These are phyloP conservation scores for Boletus vinaceobasis DNA, from an alignment of 768 basidiomycete species.

Conservation along the genomic window DNA sequence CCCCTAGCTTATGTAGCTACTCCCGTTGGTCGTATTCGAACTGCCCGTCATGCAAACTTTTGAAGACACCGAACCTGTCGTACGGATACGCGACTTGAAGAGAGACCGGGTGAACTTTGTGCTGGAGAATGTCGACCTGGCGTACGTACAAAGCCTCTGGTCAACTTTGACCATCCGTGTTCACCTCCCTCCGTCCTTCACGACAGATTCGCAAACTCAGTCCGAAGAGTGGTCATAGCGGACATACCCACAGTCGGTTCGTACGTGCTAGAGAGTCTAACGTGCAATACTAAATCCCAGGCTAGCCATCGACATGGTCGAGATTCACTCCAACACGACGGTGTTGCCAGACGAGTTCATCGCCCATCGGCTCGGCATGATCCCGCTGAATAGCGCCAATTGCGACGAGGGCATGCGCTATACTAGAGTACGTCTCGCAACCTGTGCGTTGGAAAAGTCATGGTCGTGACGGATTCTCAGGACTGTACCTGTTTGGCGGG, in stretches of 20 bases:
- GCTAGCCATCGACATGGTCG: slow-evolving; percentile 94
- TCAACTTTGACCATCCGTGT: background rate
- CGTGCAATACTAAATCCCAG: slow-evolving; percentile 1
- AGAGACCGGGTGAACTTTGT: slow-evolving; percentile 88
- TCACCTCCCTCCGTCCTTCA: slow-evolving; percentile 11
- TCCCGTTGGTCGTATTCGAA: background rate
- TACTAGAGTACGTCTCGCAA: slow-evolving; percentile 51
- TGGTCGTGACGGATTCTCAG: slow-evolving; percentile 38
- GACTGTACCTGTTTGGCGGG: slow-evolving; percentile 87
- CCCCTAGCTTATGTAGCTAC: slow-evolving; percentile 2
- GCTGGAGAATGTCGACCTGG: slow-evolving; percentile 93
- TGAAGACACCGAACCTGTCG: slow-evolving; percentile 55
- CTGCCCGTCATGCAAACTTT: slow-evolving; percentile 31
- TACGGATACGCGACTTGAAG: slow-evolving; percentile 81
- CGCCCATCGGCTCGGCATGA: slow-evolving; percentile 91
- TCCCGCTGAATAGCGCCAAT: slow-evolving; percentile 83
- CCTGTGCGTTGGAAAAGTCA: background rate
- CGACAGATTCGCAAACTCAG: slow-evolving; percentile 84
- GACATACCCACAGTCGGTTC: slow-evolving; percentile 94
- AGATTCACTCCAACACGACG: slow-evolving; percentile 85
- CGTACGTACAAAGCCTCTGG: slow-evolving; percentile 49
- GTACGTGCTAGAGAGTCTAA: slow-evolving; percentile 28
- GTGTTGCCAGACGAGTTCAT: slow-evolving; percentile 97
- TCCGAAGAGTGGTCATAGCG: slow-evolving; percentile 92
- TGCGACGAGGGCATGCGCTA: slow-evolving; percentile 87